Base-by-base conservation (phyloP, 140 eudicot genomes). In the Anethum foeniculum region DNA sequence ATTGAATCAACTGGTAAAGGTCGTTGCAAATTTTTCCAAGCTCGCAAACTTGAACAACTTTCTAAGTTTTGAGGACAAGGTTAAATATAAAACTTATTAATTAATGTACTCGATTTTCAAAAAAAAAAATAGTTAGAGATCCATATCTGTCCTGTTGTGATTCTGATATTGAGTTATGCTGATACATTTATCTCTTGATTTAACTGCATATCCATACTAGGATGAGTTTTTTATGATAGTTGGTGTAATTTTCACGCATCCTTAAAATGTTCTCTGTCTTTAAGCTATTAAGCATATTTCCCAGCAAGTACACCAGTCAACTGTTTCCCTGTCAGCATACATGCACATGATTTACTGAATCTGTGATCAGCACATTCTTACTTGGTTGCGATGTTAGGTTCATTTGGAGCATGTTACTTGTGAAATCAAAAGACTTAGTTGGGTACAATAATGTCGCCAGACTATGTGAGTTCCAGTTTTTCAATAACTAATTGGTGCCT, bases 21-120 rank as follows among this genome's bases (percentile, higher is more conserved):
- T 8, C 96, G 97, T 71, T 87, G 93, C 97, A 95, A 92, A 80
- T 95, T 95, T 85, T 95, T 95, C 78, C 97, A 92, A 74, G 87
- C 97, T 30, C 97, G 97, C 80, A 95, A 95, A 84, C 96, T 95
- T 0, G 93, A 95, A 85, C 86, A 83, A 46, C 83, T 95, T 60
- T 79, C 92, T 18, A 84, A 80, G 46, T 95, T 92, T 86, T 90
- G 82, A 87, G 73, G 23, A 77, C 80, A 86, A 84, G 75, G 68
- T 80, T 52, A 13, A 30, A 13, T 0, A 25, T 21, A 27, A 6
- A 5, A 14, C 32, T 75, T 28, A 25, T n/a, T 46, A 23, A 75
- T 21, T 13, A 25, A 21, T 21, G 28, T 75, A n/a, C 38, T 75
- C 77, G 23, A 1, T 12, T 41, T 21, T 73, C 3, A 5, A 41